Base-by-base conservation (phyloP, 139 green algal genomes). In the Chlamydomonas schloesseri region DNA sequence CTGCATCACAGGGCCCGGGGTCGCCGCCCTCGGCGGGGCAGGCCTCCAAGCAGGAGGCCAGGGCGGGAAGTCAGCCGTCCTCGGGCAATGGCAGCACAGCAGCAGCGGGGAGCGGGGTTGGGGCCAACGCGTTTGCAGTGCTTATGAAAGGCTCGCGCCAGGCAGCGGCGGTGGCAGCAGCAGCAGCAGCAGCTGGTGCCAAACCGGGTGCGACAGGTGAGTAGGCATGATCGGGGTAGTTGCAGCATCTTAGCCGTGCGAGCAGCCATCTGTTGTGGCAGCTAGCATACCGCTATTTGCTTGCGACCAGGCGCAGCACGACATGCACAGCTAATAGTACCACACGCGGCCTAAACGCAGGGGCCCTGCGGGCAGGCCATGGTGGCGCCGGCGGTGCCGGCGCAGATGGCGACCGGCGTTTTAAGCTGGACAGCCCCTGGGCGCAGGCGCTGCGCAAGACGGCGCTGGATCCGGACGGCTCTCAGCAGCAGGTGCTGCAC, bases 371-470 rank as follows among this genome's bases (percentile, higher is more conserved):
- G n/a, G 15, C 65, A 14, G 71, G 24, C 29, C 69, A 26, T 84
- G 73, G 72, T 33, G 53, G 53, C 33, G 60, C 71, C 72, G 71
- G 81, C 8, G 75, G 42, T 17, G 75, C 31, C 6, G 72, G 81
- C 1, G 75, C n/a, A 15, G 75, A 36, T 1, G 10, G 2, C 2
- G 79, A 85, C 31, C 31, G n/a, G 1, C 79, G 79, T 9, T 87
- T 87, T 55, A 60, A 65, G 34, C 42, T 87, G 20, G 71, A 8
- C 18, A 55, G 29, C 1, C n/a, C 69, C 0, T 87, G 81, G 81
- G 69, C 69, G 6, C 81, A 87, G 60, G n/a, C 53, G 36, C 81
- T 87, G 34, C 69, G 81, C 15, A 57, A 72, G 2, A 24, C 36
- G 4, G 81, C 81, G 9, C 55, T 80, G 10, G 33, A 79, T 53